A percentile compares a stretch with the other conserved stretches of the same genome.
Conservation (phyloP, 2,329 filamentous ascomycete species). For the Emergomyces orientalis region DNA sequence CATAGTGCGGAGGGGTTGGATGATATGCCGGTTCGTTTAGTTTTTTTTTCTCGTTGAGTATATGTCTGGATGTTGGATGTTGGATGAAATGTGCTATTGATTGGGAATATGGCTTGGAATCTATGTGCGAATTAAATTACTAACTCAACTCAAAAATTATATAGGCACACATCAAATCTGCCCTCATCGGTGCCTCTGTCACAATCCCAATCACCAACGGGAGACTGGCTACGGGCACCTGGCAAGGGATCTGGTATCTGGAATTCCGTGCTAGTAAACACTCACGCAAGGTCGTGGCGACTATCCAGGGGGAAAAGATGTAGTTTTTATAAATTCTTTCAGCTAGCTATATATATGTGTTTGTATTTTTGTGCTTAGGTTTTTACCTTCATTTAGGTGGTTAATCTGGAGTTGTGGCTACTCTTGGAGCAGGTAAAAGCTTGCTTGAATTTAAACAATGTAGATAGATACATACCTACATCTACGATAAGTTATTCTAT, state of each 20-base stretch:
- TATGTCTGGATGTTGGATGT: too few species aligned
- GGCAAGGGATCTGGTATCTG: constrained; percentile 77
- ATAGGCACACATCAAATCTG: constrained; percentile 85
- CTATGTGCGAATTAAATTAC: not conserved
- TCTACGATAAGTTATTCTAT: not conserved
- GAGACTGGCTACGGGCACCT: constrained; percentile 56
- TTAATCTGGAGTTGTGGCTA: not conserved
- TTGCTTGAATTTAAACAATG: not conserved
- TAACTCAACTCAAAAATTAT: not conserved
- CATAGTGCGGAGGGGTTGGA: constrained; percentile 81
- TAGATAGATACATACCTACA: not conserved
- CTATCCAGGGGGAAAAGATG: constrained; percentile 76
- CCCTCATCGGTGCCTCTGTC: constrained; percentile 77
- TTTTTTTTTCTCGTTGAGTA: constrained; percentile 4
- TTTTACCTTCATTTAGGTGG: not conserved
- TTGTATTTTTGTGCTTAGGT: not conserved
- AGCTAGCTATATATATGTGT: not conserved
- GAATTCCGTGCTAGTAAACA: constrained; percentile 76
- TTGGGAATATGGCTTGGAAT: too few species aligned
- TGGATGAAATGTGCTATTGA: not conserved
- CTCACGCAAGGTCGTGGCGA: constrained; percentile 73
- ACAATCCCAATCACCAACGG: constrained; percentile 87
- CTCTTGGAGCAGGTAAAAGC: not conserved
- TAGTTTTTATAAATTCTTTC: constrained; percentile 19
- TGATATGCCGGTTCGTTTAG: constrained; percentile 74